phyloP scores from a whole-genome alignment of 768 basidiomycete species.

The Hebeloma cylindrosporum region DNA sequence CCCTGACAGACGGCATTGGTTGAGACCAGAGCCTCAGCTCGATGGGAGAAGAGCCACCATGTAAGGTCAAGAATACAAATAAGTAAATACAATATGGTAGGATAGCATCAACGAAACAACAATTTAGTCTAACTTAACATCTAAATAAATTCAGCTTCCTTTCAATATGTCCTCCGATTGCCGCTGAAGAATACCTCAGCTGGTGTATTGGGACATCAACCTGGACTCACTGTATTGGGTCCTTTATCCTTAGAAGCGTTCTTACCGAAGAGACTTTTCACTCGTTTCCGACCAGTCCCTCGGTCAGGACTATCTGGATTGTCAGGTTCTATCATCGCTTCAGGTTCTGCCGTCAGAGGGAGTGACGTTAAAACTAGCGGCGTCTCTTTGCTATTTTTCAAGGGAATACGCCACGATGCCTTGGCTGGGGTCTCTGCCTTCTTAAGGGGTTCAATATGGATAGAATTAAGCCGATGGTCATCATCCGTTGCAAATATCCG shows the following conservation, averaged over 20 bases:
- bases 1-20: conserved; percentile 50
- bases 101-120: no score
- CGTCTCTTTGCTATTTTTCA: conserved; percentile 18
- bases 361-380: conserved; percentile 25
- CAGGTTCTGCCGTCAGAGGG: conserved; percentile 43
- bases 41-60: background rate
- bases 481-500: conserved; percentile 27
- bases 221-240: conserved; percentile 13
- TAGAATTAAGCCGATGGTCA: conserved; percentile 24
- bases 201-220: no score
- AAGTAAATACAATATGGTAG: no score
- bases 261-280: conserved; percentile 34
- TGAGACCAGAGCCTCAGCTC: no score
- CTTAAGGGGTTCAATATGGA: conserved; percentile 15
- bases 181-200: conserved; percentile 5
- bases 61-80: background rate
- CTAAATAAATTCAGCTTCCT: background rate
- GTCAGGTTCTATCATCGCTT: conserved; percentile 28
- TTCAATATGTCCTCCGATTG: conserved; percentile 14
- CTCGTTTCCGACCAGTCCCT: conserved; percentile 26
- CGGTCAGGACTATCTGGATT: conserved; percentile 13
- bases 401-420: conserved; percentile 15
- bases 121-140: no score
- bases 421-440: conserved; percentile 16
- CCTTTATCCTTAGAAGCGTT: conserved; percentile 25